Conservation (phyloP, 164 flowering plant genomes). For the Buxus sempervirens region DNA sequence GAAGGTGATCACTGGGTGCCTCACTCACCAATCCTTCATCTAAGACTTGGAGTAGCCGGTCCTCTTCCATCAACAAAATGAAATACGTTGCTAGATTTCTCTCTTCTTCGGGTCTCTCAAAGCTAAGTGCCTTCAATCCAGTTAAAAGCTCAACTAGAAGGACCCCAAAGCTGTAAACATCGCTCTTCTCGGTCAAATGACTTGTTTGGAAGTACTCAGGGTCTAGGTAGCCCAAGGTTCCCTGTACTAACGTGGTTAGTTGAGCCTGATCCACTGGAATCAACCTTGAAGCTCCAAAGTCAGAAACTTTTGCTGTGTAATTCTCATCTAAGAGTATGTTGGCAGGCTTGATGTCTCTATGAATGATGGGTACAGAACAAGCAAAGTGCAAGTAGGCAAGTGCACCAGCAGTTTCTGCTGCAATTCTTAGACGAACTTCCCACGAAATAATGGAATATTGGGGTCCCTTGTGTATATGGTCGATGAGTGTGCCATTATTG, state of each 20-base stretch:
- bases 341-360: slow-evolving; percentile 40
- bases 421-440: too few relatives aligned
- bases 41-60: slow-evolving; percentile 9
- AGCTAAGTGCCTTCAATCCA: slow-evolving; percentile 23
- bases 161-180: slow-evolving; percentile 47
- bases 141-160: slow-evolving; percentile 38
- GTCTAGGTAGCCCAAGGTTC: slow-evolving; percentile 44
- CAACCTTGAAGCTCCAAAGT: slow-evolving; percentile 43
- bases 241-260: slow-evolving; percentile 35
- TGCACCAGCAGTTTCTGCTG: slow-evolving; percentile 28
- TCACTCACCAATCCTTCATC: neutral
- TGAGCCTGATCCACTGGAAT: slow-evolving; percentile 34
- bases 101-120: slow-evolving; percentile 16
- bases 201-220: slow-evolving; percentile 40
- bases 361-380: slow-evolving; percentile 38
- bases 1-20: neutral
- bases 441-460: too few relatives aligned
- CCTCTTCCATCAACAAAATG: slow-evolving; percentile 16
- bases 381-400: slow-evolving; percentile 44
- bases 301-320: slow-evolving; percentile 41
- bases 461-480: too few relatives aligned
- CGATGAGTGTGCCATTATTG: too few relatives aligned
- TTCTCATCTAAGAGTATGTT: slow-evolving; percentile 41
- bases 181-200: slow-evolving; percentile 40
- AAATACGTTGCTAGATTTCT: slow-evolving; percentile 28